phyloP scores from a whole-genome alignment of 1,284 basidiomycete species.

The Trichosporon coremiiforme region DNA sequence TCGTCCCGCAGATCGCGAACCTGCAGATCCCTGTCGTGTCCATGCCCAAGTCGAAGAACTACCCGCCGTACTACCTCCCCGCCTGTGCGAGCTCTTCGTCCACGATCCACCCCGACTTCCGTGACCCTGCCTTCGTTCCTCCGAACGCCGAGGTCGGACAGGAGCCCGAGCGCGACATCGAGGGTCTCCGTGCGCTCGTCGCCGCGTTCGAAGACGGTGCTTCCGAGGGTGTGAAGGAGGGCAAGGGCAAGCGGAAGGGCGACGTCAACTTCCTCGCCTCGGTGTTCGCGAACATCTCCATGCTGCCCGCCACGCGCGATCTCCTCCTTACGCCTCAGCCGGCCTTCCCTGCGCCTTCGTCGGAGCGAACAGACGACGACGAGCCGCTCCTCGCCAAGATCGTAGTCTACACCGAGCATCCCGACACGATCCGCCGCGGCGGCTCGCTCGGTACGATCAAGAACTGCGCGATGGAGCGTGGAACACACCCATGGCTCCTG shows the following conservation, averaged over 20 bases:
- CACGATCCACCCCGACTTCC: conserved; percentile 53
- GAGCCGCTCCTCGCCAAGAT: conserved; percentile 83
- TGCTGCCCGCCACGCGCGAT: conserved; percentile 54
- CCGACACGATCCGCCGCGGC: conserved; percentile 77
- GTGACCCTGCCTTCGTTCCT: conserved; percentile 55
- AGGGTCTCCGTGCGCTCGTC: conserved; percentile 73
- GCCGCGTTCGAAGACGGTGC: conserved; percentile 83
- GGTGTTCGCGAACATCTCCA: conserved; percentile 85
- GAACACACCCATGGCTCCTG: conserved; percentile 51
- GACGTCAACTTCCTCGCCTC: conserved; percentile 86
- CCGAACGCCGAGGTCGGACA: conserved; percentile 67
- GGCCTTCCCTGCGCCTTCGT: conserved; percentile 49
- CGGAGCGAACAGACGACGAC: conserved; percentile 40
- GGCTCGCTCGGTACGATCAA: conserved; percentile 85
- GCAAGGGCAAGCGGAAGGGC: conserved; percentile 64
- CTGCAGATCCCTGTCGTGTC: conserved; percentile 70
- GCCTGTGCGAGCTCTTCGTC: conserved; percentile 74
- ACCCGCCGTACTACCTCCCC: conserved; percentile 66
- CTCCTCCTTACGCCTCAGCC: conserved; percentile 51
- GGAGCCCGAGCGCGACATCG: conserved; percentile 61
- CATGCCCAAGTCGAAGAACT: conserved; percentile 56
- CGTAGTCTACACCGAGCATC: conserved; percentile 83
- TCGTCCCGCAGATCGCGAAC: conserved; percentile 68
- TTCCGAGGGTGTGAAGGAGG: conserved; percentile 60
- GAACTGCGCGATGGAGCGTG: conserved; percentile 55